Evolutionary conservation across 1,139 yeast genomes (phyloP).

Genomic region (Candida sanyaensis): DNA sequence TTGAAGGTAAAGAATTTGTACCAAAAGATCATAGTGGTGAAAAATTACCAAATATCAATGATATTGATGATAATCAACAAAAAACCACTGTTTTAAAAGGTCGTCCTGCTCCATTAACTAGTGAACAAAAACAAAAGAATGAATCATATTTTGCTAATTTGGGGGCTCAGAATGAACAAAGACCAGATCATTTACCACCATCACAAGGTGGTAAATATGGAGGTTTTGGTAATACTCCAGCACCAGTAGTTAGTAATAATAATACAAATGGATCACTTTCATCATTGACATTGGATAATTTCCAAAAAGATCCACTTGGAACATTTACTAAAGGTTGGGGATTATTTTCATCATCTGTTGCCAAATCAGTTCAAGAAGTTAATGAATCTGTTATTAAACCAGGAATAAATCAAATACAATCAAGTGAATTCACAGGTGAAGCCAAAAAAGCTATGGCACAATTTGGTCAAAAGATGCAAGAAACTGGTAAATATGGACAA

Average conservation of each 20-base stretch:
- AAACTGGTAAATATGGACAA: constrained; percentile 74
- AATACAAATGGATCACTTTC: constrained; percentile 22
- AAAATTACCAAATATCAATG: constrained; percentile 34
- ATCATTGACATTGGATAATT: constrained; percentile 65
- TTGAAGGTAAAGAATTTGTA: constrained; percentile 73
- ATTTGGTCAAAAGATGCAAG: constrained; percentile 92
- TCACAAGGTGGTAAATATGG: constrained; percentile 92
- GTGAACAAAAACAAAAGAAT: constrained; percentile 58
- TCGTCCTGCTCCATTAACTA: constrained; percentile 28
- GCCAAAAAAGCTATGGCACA: constrained; percentile 92
- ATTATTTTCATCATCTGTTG: constrained; percentile 77
- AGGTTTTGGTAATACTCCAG: constrained; percentile 87
- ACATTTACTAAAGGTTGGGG: constrained; percentile 95
- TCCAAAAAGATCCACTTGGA: constrained; percentile 87
- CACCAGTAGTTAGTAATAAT: constrained; percentile 28
- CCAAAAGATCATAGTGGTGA: constrained; percentile 65
- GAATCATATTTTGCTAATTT: constrained; percentile 81
- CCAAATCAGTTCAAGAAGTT: constrained; percentile 82
- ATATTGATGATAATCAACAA: constrained; percentile 4
- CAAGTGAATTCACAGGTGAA: constrained; percentile 75
- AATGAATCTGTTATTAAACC: constrained; percentile 90
- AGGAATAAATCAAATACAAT: constrained; percentile 76
- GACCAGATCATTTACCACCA: constrained; percentile 84
- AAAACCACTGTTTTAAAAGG: constrained; percentile 15
- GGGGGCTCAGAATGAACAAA: constrained; percentile 68